phyloP scores from a whole-genome alignment of 495 filamentous ascomycete species.

The Poronia punctata region DNA sequence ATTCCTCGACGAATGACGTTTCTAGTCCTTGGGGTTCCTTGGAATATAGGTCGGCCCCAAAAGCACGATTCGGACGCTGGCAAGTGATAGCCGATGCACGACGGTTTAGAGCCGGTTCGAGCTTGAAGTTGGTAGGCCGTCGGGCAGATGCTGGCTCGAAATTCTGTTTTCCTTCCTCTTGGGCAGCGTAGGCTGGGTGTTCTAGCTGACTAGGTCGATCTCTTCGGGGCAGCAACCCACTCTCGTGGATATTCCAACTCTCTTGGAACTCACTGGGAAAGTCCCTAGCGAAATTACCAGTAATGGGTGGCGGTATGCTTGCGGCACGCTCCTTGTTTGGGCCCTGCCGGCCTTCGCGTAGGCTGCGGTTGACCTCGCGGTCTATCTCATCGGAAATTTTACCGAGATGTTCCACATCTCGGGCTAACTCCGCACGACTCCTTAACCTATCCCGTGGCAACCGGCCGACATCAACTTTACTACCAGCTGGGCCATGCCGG shows the following conservation, averaged over 20 bases:
- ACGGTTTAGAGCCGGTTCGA: slow-evolving; percentile 25
- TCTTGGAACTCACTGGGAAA: slow-evolving; percentile 40
- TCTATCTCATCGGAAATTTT: slow-evolving; percentile 12
- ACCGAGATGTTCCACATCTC: slow-evolving; percentile 7
- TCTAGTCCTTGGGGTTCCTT: slow-evolving; percentile 32
- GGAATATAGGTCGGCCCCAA: slow-evolving; percentile 25
- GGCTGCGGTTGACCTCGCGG: slow-evolving; percentile 16
- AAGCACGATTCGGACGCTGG: slow-evolving; percentile 4
- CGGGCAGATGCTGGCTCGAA: slow-evolving; percentile 33
- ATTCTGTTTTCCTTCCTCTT: background rate
- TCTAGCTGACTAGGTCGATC: background rate
- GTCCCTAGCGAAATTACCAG: slow-evolving; percentile 38
- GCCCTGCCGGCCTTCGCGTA: slow-evolving; percentile 16
- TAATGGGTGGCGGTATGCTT: slow-evolving; percentile 19
- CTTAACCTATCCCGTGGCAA: background rate
- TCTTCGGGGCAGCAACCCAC: background rate
- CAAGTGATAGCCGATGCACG: slow-evolving; percentile 6
- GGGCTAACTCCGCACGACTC: slow-evolving; percentile 5
- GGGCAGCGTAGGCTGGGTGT: background rate
- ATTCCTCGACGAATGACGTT: slow-evolving; percentile 29
- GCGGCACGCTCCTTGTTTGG: background rate
- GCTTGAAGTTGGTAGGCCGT: slow-evolving; percentile 8
- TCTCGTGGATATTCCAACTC: slow-evolving; percentile 22
- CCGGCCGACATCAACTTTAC: background rate
- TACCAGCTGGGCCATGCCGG: background rate